Percentiles rank a stretch among this genome's conserved stretches.
Evolutionary conservation across 148 eudicot genomes (phyloP).

Genomic region (Vaccinium corymbosum): DNA sequence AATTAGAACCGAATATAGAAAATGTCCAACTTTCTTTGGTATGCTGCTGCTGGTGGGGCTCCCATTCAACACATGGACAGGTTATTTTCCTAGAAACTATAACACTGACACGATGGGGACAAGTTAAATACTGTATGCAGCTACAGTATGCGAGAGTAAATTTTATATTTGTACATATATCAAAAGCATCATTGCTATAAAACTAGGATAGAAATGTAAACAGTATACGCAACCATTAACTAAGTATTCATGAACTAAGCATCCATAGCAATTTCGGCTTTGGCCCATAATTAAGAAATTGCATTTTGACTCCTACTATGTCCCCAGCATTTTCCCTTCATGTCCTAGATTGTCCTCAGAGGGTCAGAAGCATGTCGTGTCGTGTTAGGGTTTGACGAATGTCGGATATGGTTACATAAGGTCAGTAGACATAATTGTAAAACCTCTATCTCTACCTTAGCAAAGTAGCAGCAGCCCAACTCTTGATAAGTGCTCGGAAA

Average conservation of each 20-base stretch:
- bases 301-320: neutral
- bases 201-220: neutral
- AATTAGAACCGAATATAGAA: conserved; percentile 29
- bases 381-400: neutral
- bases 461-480: neutral
- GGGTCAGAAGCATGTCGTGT: neutral
- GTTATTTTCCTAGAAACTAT: neutral
- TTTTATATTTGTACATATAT: neutral
- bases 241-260: neutral
- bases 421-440: neutral
- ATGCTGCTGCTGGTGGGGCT: neutral
- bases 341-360: neutral
- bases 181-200: neutral
- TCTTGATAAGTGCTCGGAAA: neutral
- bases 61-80: neutral
- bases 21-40: neutral
- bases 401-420: neutral
- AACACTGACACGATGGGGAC: neutral
- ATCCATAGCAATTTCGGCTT: neutral
- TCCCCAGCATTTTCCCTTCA: neutral
- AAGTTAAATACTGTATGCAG: neutral
- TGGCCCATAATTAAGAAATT: neutral
- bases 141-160: neutral
- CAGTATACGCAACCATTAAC: neutral
- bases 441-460: neutral